A percentile compares a stretch with the other conserved stretches of the same genome.
Conservation (phyloP, 331 rosid genomes). For the Stylosanthes scabra region DNA sequence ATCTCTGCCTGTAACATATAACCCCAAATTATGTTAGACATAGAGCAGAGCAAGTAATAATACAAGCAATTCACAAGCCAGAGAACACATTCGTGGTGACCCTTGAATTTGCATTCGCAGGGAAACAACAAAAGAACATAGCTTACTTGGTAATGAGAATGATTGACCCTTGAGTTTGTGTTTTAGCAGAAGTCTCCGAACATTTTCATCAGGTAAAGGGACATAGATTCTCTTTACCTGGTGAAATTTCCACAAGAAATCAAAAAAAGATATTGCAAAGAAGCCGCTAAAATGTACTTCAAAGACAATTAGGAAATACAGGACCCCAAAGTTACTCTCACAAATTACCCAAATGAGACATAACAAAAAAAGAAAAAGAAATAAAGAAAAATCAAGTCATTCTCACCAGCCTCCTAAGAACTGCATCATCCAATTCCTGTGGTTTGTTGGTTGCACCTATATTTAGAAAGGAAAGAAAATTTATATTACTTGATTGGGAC, state of each 20-base stretch:
- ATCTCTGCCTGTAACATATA: slow-evolving; percentile 69
- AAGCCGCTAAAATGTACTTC: slow-evolving; percentile 28
- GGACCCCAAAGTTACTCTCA: no score
- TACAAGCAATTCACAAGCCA: not conserved
- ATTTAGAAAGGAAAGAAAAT: slow-evolving; percentile 37
- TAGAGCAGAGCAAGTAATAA: not conserved
- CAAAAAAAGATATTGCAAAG: slow-evolving; percentile 33
- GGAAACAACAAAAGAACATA: slow-evolving; percentile 23
- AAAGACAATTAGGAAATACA: not conserved
- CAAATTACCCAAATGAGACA: no score
- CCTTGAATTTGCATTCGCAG: not conserved
- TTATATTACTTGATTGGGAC: slow-evolving; percentile 17
- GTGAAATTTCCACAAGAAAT: slow-evolving; percentile 34
- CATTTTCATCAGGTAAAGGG: slow-evolving; percentile 86
- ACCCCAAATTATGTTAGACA: slow-evolving; percentile 23
- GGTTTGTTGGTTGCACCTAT: slow-evolving; percentile 99
- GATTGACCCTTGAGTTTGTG: slow-evolving; percentile 97
- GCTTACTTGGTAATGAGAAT: slow-evolving; percentile 90
- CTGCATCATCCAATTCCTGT: slow-evolving; percentile 96
- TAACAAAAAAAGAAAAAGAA: no score
- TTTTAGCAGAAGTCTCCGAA: slow-evolving; percentile 73
- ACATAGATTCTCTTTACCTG: slow-evolving; percentile 93
- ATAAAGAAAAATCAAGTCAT: not conserved
- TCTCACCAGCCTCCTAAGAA: slow-evolving; percentile 91
- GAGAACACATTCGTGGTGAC: not conserved